These are phyloP conservation scores for Lobosporangium transversale DNA, from an alignment of 192 early-diverging fungal species.

Conservation along the genomic window DNA sequence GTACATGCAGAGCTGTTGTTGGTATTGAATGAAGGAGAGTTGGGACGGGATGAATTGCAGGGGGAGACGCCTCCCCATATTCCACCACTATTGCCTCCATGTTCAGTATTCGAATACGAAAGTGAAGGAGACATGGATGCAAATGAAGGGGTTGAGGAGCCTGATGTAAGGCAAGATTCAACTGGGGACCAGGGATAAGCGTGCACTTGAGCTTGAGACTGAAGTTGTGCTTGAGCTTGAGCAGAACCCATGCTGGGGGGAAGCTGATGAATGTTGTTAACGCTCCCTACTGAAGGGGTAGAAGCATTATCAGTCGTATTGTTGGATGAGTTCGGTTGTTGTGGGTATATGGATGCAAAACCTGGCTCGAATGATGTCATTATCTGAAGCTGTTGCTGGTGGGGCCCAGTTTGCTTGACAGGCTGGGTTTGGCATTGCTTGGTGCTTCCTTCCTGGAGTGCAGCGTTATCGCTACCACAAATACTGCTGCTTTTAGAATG, in stretches of 20 bases:
- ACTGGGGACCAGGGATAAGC: conserved; percentile 21
- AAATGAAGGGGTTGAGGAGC: conserved; percentile 35
- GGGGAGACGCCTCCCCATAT: background rate
- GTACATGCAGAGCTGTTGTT: no score
- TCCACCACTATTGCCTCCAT: no score
- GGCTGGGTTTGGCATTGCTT: conserved; percentile 2
- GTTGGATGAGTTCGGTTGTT: no score
- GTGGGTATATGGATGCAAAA: conserved; percentile 12
- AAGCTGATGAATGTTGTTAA: background rate
- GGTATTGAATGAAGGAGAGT: conserved; percentile 21
- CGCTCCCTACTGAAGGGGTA: background rate
- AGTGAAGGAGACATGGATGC: conserved; percentile 28
- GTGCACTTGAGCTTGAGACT: no score
- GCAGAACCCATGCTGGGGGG: background rate
- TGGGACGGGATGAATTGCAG: conserved; percentile 38
- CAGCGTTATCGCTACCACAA: no score
- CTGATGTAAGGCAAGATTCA: conserved; percentile 30
- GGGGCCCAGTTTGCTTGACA: background rate
- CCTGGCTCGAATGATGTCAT: conserved; percentile 30
- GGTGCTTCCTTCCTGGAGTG: background rate
- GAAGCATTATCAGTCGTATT: background rate
- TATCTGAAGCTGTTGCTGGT: conserved; percentile 29
- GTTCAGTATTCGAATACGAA: conserved; percentile 15
- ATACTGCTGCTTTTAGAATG: no score
- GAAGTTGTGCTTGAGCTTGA: no score